These are phyloP conservation scores for Umbelopsis sp. DNA, from an alignment of 192 early-diverging fungal species.

Conservation along the genomic window DNA sequence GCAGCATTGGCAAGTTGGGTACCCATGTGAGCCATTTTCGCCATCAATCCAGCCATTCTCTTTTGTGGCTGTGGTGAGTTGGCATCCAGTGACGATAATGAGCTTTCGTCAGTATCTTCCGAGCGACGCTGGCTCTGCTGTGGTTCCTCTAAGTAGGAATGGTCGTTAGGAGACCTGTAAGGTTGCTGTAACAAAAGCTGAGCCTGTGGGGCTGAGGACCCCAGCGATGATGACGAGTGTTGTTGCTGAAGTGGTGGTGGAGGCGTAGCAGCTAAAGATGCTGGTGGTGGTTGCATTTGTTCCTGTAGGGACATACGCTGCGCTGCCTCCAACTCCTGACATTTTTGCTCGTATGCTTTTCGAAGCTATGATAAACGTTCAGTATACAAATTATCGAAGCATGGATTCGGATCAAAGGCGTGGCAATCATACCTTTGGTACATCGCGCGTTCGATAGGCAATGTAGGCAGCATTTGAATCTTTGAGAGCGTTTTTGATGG, in stretches of 20 bases:
- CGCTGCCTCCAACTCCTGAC: slow-evolving; percentile 25
- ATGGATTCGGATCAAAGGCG: not conserved
- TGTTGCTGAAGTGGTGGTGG: slow-evolving; percentile 11
- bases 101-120: slow-evolving; percentile 25
- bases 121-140: not conserved
- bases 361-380: slow-evolving; percentile 18
- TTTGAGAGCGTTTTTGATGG: slow-evolving; percentile 15
- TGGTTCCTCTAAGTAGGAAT: not conserved
- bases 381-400: not conserved
- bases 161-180: not conserved
- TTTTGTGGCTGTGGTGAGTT: slow-evolving; percentile 28
- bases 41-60: slow-evolving; percentile 33
- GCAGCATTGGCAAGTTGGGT: slow-evolving; percentile 25
- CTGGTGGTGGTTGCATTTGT: slow-evolving; percentile 11
- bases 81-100: slow-evolving; percentile 1
- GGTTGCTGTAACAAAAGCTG: slow-evolving; percentile 7
- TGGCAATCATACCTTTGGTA: slow-evolving; percentile 33
- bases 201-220: not conserved
- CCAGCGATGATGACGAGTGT: not conserved
- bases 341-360: slow-evolving; percentile 32
- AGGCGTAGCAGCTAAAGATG: not conserved
- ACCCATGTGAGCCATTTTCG: slow-evolving; percentile 28
- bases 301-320: slow-evolving; percentile 18
- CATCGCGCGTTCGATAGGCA: slow-evolving; percentile 23
- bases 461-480: slow-evolving; percentile 34